Conservation (phyloP, 352 stramenopile genomes). For the Phytophthora sansomeana region DNA sequence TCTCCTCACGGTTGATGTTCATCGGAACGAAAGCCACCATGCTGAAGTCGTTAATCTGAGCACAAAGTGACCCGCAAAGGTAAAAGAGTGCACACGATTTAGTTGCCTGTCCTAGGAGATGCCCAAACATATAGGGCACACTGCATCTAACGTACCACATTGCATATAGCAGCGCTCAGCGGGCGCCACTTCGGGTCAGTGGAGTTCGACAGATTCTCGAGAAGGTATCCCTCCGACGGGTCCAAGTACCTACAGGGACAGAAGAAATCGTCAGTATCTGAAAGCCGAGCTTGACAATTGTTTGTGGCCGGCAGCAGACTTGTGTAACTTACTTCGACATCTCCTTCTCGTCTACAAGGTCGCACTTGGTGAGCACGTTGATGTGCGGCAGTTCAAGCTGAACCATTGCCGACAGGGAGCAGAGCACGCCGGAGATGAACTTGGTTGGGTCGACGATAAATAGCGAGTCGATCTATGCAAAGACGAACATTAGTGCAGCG, state of each 20-base stretch:
- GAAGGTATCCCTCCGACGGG: constrained; percentile 82
- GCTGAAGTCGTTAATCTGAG: constrained; percentile 94
- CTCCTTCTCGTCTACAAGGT: constrained; percentile 91
- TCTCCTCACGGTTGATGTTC: constrained; percentile 97
- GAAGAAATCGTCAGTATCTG: constrained; percentile 11
- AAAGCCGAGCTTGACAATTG: constrained; percentile 1
- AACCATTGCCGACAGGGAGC: constrained; percentile 98
- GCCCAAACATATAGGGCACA: neutral
- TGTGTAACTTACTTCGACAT: constrained; percentile 72
- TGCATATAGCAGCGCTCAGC: constrained; percentile 85
- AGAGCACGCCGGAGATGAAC: constrained; percentile 98
- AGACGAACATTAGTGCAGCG: neutral
- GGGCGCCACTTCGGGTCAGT: constrained; percentile 87
- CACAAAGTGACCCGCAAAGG: constrained; percentile 16
- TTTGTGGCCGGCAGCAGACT: neutral
- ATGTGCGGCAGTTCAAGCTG: constrained; percentile 98
- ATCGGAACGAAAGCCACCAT: constrained; percentile 98
- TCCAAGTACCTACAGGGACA: constrained; percentile 68
- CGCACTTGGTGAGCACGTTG: constrained; percentile 94
- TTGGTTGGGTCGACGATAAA: constrained; percentile 97
- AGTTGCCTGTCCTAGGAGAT: constrained; percentile 11
- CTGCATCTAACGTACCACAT: constrained; percentile 67
- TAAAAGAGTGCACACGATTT: constrained; percentile 2
- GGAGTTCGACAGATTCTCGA: constrained; percentile 83
- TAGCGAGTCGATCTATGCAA: constrained; percentile 90